Conservation (phyloP, 495 filamentous ascomycete species). For the Neurospora sp. region DNA sequence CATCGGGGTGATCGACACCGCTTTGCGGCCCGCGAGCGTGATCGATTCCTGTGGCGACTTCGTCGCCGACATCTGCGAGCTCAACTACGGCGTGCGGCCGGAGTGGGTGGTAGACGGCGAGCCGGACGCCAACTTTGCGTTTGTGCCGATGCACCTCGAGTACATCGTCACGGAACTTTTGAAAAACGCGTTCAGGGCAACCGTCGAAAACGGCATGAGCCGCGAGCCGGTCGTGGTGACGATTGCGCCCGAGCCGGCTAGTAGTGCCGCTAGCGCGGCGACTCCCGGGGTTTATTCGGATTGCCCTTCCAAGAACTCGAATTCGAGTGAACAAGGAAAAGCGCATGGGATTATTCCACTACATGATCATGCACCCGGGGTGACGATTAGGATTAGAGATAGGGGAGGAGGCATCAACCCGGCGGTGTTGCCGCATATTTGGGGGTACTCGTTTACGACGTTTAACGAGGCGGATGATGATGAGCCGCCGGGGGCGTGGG, state of each 20-base stretch:
- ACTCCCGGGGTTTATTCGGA: conserved; percentile 9
- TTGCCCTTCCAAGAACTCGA: background rate
- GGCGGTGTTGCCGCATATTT: conserved; percentile 74
- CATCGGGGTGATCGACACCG: conserved; percentile 96
- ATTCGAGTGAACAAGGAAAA: background rate
- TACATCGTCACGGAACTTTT: conserved; percentile 94
- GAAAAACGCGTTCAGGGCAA: conserved; percentile 93
- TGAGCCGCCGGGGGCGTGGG: conserved; percentile 17
- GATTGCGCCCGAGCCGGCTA: conserved; percentile 77
- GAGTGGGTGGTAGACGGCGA: conserved; percentile 72
- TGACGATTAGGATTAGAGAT: conserved; percentile 92
- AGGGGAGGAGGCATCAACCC: conserved; percentile 87
- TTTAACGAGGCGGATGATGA: conserved; percentile 62
- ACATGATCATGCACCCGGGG: conserved; percentile 61
- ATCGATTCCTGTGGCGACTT: conserved; percentile 76
- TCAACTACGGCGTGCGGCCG: conserved; percentile 87
- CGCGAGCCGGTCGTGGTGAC: conserved; percentile 81
- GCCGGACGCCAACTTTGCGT: conserved; percentile 71
- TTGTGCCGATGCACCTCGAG: conserved; percentile 89
- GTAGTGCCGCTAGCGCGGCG: conserved; percentile 33
- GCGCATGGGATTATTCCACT: conserved; percentile 37
- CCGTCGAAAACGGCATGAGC: conserved; percentile 70
- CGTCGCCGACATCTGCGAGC: conserved; percentile 90
- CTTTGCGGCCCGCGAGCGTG: conserved; percentile 68
- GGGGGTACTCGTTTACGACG: conserved; percentile 94